These are phyloP conservation scores for Selenicereus undatus DNA, from an alignment of 148 eudicot species.

Conservation along the genomic window DNA sequence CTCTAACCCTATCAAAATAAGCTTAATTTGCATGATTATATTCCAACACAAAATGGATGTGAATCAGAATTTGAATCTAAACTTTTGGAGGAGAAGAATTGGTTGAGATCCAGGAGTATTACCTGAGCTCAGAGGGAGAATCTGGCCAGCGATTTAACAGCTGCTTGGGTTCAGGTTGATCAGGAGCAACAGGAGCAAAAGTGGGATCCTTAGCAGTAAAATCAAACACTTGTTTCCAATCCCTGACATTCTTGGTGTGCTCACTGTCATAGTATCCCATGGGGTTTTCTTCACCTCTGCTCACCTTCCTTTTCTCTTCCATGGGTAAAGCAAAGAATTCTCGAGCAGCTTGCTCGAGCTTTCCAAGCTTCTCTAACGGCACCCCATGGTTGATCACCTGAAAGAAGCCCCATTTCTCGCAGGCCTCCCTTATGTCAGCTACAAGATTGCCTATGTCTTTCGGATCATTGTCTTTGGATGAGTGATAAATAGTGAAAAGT, in stretches of 20 bases:
- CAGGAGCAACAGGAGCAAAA: conserved; percentile 32
- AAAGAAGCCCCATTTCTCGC: conserved; percentile 53
- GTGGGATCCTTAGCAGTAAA: conserved; percentile 24
- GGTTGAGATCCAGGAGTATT: neutral
- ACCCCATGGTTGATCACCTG: conserved; percentile 63
- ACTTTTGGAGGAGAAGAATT: no score
- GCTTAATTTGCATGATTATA: no score
- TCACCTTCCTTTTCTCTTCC: conserved; percentile 46
- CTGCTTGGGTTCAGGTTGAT: conserved; percentile 21
- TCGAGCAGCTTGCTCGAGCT: conserved; percentile 23
- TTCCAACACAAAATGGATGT: no score
- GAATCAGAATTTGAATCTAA: no score
- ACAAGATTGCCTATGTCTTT: conserved; percentile 6
- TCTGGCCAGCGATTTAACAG: conserved; percentile 46
- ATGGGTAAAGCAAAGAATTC: conserved; percentile 36
- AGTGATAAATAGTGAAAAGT: conserved; percentile 9
- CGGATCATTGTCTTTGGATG: neutral
- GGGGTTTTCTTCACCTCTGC: conserved; percentile 36
- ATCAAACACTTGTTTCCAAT: conserved; percentile 58
- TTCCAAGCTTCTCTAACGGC: conserved; percentile 26
- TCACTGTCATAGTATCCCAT: conserved; percentile 48
- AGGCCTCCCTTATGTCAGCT: conserved; percentile 32
- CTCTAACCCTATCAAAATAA: no score
- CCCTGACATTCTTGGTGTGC: conserved; percentile 48
- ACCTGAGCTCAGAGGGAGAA: conserved; percentile 35